Conservation (phyloP, 768 basidiomycete species). For the Filobasidium wieringae region DNA sequence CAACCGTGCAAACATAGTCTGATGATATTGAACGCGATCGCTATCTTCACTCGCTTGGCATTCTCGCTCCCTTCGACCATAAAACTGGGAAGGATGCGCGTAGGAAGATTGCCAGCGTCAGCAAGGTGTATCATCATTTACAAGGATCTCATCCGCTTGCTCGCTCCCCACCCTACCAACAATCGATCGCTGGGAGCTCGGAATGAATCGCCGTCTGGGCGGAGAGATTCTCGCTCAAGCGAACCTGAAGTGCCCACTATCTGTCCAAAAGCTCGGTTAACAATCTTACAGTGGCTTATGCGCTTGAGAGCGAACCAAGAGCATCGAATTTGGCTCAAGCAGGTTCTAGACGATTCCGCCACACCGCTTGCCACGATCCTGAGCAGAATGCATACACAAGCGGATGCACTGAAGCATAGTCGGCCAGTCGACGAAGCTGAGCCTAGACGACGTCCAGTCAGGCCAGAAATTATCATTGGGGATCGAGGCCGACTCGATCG, state of each 20-base stretch:
- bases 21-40: conserved; percentile 24
- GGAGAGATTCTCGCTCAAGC: no score
- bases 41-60: conserved; percentile 40
- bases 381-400: neutral
- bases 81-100: conserved; percentile 19
- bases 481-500: conserved; percentile 24
- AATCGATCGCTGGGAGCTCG: neutral
- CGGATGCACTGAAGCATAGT: neutral
- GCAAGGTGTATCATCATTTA: conserved; percentile 39
- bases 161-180: conserved; percentile 28
- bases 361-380: neutral
- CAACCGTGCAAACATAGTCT: conserved; percentile 18
- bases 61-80: conserved; percentile 33
- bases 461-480: neutral
- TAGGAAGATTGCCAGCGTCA: conserved; percentile 35
- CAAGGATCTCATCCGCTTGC: conserved; percentile 40
- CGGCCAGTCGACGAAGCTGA: neutral
- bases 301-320: conserved; percentile 79
- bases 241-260: conserved; percentile 23
- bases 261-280: conserved; percentile 51
- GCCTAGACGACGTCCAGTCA: neutral
- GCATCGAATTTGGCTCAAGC: conserved; percentile 65
- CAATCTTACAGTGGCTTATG: conserved; percentile 73
- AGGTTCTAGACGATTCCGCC: conserved; percentile 44
- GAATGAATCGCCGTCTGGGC: no score